Base-by-base conservation (phyloP, 208 protist species). In the Leishmania guyanensis region DNA sequence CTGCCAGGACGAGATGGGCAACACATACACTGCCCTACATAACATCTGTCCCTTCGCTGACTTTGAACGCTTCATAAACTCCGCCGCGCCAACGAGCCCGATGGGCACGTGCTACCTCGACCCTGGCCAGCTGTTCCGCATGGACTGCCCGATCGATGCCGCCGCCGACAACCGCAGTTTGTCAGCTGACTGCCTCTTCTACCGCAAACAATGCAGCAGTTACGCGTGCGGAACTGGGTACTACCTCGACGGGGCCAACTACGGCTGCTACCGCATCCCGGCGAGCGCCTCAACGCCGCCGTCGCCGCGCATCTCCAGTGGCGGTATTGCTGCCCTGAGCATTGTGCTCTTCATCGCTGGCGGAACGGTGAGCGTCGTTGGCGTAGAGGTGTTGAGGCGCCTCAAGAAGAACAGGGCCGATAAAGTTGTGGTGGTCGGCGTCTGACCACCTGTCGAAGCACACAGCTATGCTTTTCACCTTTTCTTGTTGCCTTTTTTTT, bases 101-200 rank as follows among this genome's bases (percentile, higher is more conserved):
- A 86, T 83, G 48, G 92, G 92, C 12, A 82, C 88, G 74, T 95
- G 92, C 86, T 89, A 92, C 80, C 50, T 95, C 9, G 86, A 90
- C 82, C 87, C 88, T 46, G 77, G 78, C 9, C 81, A 89, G 56
- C 50, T 70, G 39, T 71, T 22, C 43, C 79, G 84, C 60, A 89
- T 93, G 85, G 73, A 85, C 66, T 95, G 92, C 76, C 77, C 65
- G 51, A 26, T 62, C 10, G 72, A 77, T 71, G 75, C 68, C 36
- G 53, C 66, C 65, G 54, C 66, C 66, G 76, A 73, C 73, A 69
- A 51, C 53, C 58, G 72, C 60, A 77, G 3, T 16, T 56, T 89
- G 66, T 82, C 81, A 1, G 51, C 39, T 46, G 68, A 81, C 66
- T 95, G 92, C 82, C 75, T 80, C 33, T 48, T 72, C 5, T 93